A percentile compares a stretch with the other conserved stretches of the same genome.
These are phyloP conservation scores for Leccinum solheimii DNA, from an alignment of 1,284 basidiomycete genomes.

Conservation along the genomic window DNA sequence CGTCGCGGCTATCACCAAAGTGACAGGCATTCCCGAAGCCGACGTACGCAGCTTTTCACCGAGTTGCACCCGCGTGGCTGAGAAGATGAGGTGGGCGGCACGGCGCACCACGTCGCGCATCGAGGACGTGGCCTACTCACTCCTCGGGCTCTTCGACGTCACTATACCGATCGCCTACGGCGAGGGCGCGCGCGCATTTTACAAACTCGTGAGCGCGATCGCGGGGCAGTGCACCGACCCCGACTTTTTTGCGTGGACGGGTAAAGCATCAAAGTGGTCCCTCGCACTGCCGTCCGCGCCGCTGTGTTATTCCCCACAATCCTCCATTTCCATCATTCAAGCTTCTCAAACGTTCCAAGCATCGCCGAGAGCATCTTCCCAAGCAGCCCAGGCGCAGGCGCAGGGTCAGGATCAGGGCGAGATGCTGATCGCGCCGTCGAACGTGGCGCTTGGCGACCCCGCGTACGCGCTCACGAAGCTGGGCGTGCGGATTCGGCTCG, in stretches of 20 bases:
- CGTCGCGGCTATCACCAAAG: constrained; percentile 17
- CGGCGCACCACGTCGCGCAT: constrained; percentile 22
- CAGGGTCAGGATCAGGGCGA: constrained; percentile 1
- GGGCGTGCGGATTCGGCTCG: too few species aligned
- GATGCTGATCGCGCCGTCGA: background rate
- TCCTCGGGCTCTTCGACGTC: constrained; percentile 26
- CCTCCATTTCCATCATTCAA: background rate
- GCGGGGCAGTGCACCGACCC: constrained; percentile 22
- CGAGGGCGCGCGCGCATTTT: constrained; percentile 27
- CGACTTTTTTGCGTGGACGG: constrained; percentile 28
- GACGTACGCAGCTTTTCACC: constrained; percentile 28
- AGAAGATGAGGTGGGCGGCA: constrained; percentile 30
- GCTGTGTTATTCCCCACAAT: constrained; percentile 17
- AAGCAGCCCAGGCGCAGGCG: background rate
- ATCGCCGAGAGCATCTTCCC: too few species aligned
- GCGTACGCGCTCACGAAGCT: too few species aligned
- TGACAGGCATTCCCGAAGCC: constrained; percentile 23
- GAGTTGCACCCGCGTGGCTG: constrained; percentile 21
- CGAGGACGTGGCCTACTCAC: constrained; percentile 29
- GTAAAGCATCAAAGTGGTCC: constrained; percentile 28
- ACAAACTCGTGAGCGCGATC: constrained; percentile 22
- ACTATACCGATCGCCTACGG: constrained; percentile 27
- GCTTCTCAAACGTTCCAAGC: background rate
- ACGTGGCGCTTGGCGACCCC: too few species aligned
- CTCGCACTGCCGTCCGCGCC: constrained; percentile 27